Percentiles rank a stretch among this genome's conserved stretches.
Evolutionary conservation across 2,329 filamentous ascomycete species (phyloP).

Genomic region (Aspergillus chevalieri): DNA sequence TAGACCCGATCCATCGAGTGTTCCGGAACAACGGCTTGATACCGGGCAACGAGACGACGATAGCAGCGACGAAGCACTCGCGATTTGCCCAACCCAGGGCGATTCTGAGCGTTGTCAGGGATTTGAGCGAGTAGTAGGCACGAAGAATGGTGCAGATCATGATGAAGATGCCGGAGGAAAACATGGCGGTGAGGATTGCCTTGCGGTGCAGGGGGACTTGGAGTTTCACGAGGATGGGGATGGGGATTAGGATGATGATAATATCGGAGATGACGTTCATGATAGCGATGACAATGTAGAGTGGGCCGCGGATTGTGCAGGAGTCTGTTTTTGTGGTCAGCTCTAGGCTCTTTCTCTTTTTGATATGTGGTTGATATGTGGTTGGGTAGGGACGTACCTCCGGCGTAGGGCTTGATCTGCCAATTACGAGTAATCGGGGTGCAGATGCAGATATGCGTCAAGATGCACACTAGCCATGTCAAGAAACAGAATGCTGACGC

Average conservation of each 20-base stretch:
- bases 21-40: constrained; percentile 21
- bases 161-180: constrained; percentile 23
- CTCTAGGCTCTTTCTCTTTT: neutral
- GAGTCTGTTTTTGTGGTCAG: constrained; percentile 10
- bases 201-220: constrained; percentile 16
- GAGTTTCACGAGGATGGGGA: constrained; percentile 16
- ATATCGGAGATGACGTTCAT: constrained; percentile 17
- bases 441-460: constrained; percentile 26
- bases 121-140: constrained; percentile 19
- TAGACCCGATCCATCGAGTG: constrained; percentile 6
- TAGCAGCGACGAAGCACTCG: constrained; percentile 19
- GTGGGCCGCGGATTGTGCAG: constrained; percentile 15
- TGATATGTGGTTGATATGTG: neutral
- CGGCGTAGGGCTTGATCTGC: constrained; percentile 27
- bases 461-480: constrained; percentile 22
- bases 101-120: constrained; percentile 13
- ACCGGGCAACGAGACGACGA: constrained; percentile 19
- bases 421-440: constrained; percentile 22
- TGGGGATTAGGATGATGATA: constrained; percentile 14
- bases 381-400: constrained; percentile 10
- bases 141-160: constrained; percentile 21
- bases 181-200: constrained; percentile 14
- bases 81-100: constrained; percentile 21
- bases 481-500: constrained; percentile 17
- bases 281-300: constrained; percentile 15